phyloP scores from a whole-genome alignment of 106 monocot species.

The Apostasia shenzhenica region DNA sequence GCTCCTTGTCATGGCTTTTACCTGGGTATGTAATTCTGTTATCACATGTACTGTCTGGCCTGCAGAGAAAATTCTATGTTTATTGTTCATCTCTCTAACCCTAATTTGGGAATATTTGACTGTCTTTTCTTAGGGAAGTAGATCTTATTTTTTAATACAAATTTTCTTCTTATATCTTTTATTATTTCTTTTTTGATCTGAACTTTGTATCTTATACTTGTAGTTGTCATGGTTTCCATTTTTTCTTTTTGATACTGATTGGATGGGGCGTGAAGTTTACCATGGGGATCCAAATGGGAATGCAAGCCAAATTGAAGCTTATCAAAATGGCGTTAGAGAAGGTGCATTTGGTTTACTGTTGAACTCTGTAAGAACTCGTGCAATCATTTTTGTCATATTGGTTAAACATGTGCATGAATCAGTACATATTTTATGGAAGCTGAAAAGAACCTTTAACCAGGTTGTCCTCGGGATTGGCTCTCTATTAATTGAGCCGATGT shows the following conservation, averaged over 20 bases:
- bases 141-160: not conserved
- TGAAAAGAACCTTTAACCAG: constrained; percentile 23
- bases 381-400: constrained; percentile 9
- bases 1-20: constrained; percentile 92
- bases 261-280: constrained; percentile 99
- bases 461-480: constrained; percentile 90
- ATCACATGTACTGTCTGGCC: not conserved
- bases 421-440: not conserved
- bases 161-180: not conserved
- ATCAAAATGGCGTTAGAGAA: constrained; percentile 94
- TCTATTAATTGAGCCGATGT: constrained; percentile 86
- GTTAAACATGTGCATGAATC: not conserved
- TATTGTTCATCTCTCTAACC: not conserved
- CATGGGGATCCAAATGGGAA: constrained; percentile 87
- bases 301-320: constrained; percentile 28
- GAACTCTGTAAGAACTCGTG: constrained; percentile 92
- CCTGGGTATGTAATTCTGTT: constrained; percentile 65
- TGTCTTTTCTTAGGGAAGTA: not conserved
- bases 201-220: not conserved
- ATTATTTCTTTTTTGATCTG: not conserved
- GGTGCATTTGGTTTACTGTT: constrained; percentile 98
- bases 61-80: not conserved
- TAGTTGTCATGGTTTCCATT: constrained; percentile 99
- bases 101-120: not conserved
- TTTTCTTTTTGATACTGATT: constrained; percentile 98